Evolutionary conservation across 345 rosid genomes (phyloP).

Genomic region (Citrus medica): DNA sequence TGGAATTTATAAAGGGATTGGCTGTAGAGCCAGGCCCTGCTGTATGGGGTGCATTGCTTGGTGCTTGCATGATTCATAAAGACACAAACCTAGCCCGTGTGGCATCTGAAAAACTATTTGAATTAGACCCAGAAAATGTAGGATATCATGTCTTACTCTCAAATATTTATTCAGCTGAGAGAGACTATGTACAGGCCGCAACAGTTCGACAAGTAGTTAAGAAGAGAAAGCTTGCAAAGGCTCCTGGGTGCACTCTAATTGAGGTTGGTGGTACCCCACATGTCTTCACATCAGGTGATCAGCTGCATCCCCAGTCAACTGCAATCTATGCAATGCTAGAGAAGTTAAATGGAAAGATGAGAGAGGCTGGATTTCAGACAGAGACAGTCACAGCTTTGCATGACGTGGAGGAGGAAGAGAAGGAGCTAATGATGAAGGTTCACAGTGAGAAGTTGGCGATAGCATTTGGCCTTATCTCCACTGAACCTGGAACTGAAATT

Average conservation of each 20-base stretch:
- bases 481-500: slow-evolving; percentile 64
- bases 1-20: slow-evolving; percentile 57
- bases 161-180: slow-evolving; percentile 62
- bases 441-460: slow-evolving; percentile 86
- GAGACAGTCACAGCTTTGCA: slow-evolving; percentile 61
- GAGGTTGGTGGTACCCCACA: slow-evolving; percentile 63
- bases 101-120: slow-evolving; percentile 62
- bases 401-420: slow-evolving; percentile 90
- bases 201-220: slow-evolving; percentile 59
- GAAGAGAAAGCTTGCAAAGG: slow-evolving; percentile 54
- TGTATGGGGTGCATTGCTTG: slow-evolving; percentile 72
- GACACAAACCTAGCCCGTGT: slow-evolving; percentile 55
- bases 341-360: slow-evolving; percentile 56
- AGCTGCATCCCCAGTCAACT: slow-evolving; percentile 56
- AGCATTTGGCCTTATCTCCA: slow-evolving; percentile 72
- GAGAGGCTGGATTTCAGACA: slow-evolving; percentile 69
- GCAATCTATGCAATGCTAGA: slow-evolving; percentile 64
- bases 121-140: slow-evolving; percentile 61
- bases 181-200: slow-evolving; percentile 70
- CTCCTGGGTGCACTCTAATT: slow-evolving; percentile 76
- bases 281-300: slow-evolving; percentile 74
- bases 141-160: slow-evolving; percentile 70
- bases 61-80: slow-evolving; percentile 79
- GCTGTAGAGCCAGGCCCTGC: slow-evolving; percentile 57
- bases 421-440: slow-evolving; percentile 60